Evolutionary conservation across 2,329 filamentous ascomycete species (phyloP).

Genomic region (Xylaria sp.): DNA sequence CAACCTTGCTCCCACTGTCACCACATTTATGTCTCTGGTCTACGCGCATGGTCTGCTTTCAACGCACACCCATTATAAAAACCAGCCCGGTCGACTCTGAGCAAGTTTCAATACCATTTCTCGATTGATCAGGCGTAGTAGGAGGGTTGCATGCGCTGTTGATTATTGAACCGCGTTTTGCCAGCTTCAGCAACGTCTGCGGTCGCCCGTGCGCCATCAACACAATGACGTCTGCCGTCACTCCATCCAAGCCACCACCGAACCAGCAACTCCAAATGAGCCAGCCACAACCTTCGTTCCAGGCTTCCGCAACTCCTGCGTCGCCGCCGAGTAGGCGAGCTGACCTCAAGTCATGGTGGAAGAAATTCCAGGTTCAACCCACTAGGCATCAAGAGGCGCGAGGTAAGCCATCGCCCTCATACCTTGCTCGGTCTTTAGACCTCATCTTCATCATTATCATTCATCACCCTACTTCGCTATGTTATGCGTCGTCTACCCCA

Average conservation of each 20-base stretch:
- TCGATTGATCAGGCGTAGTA: constrained; percentile 1
- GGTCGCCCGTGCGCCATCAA: constrained; percentile 42
- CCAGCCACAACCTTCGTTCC: constrained; percentile 36
- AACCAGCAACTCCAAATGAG: constrained; percentile 33
- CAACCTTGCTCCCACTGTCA: background rate
- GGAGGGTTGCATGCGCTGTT: constrained; percentile 27
- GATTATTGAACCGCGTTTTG: constrained; percentile 21
- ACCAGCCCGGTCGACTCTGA: constrained; percentile 14
- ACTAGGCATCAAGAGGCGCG: constrained; percentile 62
- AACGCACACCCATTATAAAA: background rate
- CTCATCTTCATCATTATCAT: no score
- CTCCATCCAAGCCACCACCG: constrained; percentile 38
- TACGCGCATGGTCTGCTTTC: constrained; percentile 13
- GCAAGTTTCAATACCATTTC: constrained; percentile 7
- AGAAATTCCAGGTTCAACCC: constrained; percentile 79
- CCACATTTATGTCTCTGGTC: constrained; percentile 19
- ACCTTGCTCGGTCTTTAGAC: constrained; percentile 18
- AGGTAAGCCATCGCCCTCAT: constrained; percentile 51
- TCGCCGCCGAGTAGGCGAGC: constrained; percentile 79
- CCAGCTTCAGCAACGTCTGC: constrained; percentile 30
- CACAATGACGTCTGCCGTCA: constrained; percentile 43
- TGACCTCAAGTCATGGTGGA: constrained; percentile 97
- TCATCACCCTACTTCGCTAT: background rate
- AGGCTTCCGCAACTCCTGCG: constrained; percentile 48
- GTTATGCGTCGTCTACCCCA: background rate